Percentiles rank a stretch among this genome's conserved stretches.
phyloP scores from a whole-genome alignment of 2,329 filamentous ascomycete genomes.

The Arthrobotrys iridis region DNA sequence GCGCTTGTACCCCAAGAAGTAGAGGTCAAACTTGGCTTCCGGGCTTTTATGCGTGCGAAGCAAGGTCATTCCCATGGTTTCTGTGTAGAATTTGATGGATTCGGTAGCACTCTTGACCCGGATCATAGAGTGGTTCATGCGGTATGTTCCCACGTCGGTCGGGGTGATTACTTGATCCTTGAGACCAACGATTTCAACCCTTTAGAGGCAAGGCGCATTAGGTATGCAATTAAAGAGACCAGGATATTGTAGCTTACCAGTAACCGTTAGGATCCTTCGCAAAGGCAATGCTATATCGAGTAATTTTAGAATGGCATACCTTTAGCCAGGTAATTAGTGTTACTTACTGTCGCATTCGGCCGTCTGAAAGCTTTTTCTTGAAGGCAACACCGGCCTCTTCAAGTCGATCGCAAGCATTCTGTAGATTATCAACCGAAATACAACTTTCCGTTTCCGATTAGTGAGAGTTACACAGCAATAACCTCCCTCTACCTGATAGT shows the following conservation, averaged over 20 bases:
- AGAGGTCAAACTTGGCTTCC: constrained; percentile 82
- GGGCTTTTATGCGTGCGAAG: constrained; percentile 76
- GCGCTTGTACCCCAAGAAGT: constrained; percentile 85
- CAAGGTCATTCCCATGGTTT: constrained; percentile 87
- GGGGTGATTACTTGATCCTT: constrained; percentile 74
- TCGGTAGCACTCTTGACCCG: constrained; percentile 83
- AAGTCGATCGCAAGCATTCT: constrained; percentile 87
- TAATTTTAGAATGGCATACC: background rate
- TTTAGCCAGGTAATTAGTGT: background rate
- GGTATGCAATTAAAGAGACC: constrained; percentile 47
- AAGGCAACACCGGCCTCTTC: constrained; percentile 92
- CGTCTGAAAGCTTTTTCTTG: constrained; percentile 92
- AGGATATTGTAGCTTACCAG: constrained; percentile 68
- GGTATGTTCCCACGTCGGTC: constrained; percentile 80
- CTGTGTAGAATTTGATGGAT: constrained; percentile 82
- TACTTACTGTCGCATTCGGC: constrained; percentile 72
- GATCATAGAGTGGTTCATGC: constrained; percentile 92
- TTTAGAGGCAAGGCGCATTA: constrained; percentile 61
- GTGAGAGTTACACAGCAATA: background rate
- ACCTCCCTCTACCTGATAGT: background rate
- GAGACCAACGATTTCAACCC: constrained; percentile 83
- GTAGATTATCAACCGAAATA: constrained; percentile 66
- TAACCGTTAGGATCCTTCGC: constrained; percentile 87
- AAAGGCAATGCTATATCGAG: constrained; percentile 75
- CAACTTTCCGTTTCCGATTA: constrained; percentile 36